Conservation (phyloP, 768 basidiomycete species). For the Strobilomyces dryophilus region DNA sequence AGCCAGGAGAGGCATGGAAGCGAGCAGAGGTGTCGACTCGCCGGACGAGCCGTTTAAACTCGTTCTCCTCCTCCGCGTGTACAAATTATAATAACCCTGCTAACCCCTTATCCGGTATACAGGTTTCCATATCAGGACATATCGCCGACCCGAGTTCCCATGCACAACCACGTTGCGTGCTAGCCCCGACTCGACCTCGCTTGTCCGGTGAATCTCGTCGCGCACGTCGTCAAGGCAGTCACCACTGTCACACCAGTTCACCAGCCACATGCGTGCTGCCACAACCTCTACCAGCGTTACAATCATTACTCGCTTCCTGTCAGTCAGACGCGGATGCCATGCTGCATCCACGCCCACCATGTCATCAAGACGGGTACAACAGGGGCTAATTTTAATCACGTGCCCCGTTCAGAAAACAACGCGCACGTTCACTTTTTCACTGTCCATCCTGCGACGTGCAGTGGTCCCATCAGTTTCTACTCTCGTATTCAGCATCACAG, state of each 20-base stretch:
- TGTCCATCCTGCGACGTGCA: constrained; percentile 9
- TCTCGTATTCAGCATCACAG: neutral
- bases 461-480: constrained; percentile 21
- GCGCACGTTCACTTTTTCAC: neutral
- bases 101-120: constrained; percentile 12
- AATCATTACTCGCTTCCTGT: neutral
- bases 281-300: neutral
- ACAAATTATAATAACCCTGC: neutral
- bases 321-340: neutral
- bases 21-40: neutral
- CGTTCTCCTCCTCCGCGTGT: constrained; percentile 1
- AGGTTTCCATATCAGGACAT: neutral
- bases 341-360: neutral
- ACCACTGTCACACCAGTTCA: too few relatives aligned
- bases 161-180: too few relatives aligned
- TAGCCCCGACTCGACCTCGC: too few relatives aligned
- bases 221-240: too few relatives aligned
- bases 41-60: constrained; percentile 6
- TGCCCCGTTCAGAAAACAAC: neutral
- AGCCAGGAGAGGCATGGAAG: constrained; percentile 27
- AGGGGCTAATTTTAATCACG: constrained; percentile 18
- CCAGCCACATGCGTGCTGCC: too few relatives aligned
- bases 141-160: neutral
- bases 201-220: too few relatives aligned
- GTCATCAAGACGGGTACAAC: neutral